These are phyloP conservation scores for Priceomyces fermenticarens DNA, from an alignment of 805 yeast genomes.

Conservation along the genomic window DNA sequence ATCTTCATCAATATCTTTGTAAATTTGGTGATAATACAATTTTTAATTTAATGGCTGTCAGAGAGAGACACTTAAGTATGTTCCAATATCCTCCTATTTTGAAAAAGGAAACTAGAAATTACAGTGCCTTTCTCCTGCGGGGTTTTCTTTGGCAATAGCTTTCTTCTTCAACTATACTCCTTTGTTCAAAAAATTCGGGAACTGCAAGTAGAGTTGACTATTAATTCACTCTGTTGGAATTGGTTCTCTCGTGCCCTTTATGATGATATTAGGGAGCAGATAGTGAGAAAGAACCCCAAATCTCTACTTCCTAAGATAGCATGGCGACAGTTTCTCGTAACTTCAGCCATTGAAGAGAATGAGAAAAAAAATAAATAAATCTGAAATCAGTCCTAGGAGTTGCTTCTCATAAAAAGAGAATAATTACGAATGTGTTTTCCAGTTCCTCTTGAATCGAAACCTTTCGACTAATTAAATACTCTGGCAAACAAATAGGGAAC, in stretches of 20 bases:
- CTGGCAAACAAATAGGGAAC: too few relatives aligned
- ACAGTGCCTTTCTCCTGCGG: constrained; percentile 29
- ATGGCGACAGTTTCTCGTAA: too few relatives aligned
- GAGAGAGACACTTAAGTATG: constrained; percentile 41
- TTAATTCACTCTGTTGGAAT: constrained; percentile 45
- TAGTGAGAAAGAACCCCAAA: constrained; percentile 35
- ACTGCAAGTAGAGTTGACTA: constrained; percentile 42
- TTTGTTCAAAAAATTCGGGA: constrained; percentile 31
- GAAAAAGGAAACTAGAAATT: constrained; percentile 14
- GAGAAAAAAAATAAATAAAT: too few relatives aligned
- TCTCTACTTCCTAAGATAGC: constrained; percentile 37
- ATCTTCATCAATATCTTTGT: constrained; percentile 45
- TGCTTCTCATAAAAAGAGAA: too few relatives aligned
- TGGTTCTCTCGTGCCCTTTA: constrained; percentile 36
- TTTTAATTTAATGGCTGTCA: constrained; percentile 42
- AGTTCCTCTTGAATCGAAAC: too few relatives aligned
- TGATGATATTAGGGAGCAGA: constrained; percentile 43
- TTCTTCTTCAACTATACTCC: constrained; percentile 44
- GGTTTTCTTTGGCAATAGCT: constrained; percentile 35
- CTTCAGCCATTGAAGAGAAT: too few relatives aligned
- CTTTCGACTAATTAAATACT: too few relatives aligned
- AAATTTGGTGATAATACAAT: constrained; percentile 46
- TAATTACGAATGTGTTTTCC: too few relatives aligned
- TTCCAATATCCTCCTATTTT: constrained; percentile 39
- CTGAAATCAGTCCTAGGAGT: too few relatives aligned